Conservation (phyloP, 805 yeast genomes). For the Barnettozyma sucrosica region DNA sequence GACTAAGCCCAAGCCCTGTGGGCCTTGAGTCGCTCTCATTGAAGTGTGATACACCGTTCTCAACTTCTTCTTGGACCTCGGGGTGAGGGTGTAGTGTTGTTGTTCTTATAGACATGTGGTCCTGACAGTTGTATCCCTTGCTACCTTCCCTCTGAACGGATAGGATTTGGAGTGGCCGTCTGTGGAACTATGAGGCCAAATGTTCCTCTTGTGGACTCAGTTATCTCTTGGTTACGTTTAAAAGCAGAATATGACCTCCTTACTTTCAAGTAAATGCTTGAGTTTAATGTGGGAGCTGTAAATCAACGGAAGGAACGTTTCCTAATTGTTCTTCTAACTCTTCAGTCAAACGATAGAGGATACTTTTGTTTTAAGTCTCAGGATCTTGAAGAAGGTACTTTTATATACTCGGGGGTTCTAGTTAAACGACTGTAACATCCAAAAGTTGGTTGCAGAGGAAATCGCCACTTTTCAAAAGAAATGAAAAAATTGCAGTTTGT, state of each 20-base stretch:
- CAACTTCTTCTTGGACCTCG: not conserved
- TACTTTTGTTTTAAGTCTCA: not conserved
- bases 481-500: not conserved
- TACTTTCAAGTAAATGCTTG: no score
- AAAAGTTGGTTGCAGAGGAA: not conserved
- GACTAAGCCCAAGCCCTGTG: not conserved
- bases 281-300: no score
- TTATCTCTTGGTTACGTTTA: not conserved
- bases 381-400: not conserved
- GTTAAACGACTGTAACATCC: not conserved
- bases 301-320: not conserved
- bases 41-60: not conserved
- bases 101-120: not conserved
- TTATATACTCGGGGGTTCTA: not conserved
- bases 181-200: not conserved
- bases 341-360: not conserved
- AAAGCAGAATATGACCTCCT: not conserved
- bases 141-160: not conserved
- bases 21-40: not conserved
- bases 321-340: not conserved
- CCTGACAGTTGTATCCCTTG: no score
- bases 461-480: not conserved
- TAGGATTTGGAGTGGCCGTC: no score
- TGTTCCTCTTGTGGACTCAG: not conserved
- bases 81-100: slow-evolving; percentile 1